Base-by-base conservation (phyloP, 495 filamentous ascomycete species). In the Annulohypoxylon bovei region DNA sequence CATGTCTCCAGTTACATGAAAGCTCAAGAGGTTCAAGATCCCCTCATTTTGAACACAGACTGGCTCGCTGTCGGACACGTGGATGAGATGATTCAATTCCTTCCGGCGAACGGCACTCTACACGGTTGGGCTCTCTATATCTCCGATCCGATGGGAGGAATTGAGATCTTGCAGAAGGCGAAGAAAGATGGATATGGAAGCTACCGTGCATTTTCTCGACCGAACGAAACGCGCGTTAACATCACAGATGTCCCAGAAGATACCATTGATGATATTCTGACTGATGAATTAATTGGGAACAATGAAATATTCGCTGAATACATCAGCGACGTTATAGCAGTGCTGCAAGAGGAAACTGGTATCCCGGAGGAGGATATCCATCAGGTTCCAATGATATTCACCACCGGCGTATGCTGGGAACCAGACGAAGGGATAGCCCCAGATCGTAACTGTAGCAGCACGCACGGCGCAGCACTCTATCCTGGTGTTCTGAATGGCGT, bases 21-120 rank as follows among this genome's bases (percentile, higher is more conserved):
- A 20, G 55, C 55, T 16, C 55, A 59, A 25, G 33, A 42, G 35
- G 25, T 58, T n/a, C 37, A 58, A 23, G 55, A 40, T 5, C 55
- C 55, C 16, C 33, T 58, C 35, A 27, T 58, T 6, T 14, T 58
- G 12, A 33, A 42, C 23, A 27, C 35, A 12, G 55, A 58, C 5
- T 58, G 55, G 55, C 37, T 58, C 18, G 55, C 33, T 25, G 55
- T 58, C 7, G 55, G 33, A n/a, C 55, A 58, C 23, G 55, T 58
- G 4, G 55, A 58, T n/a, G 33, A 58, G 20, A 58, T 58, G 33
- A 18, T 58, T 4, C 55, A 58, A 32, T 42, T 42, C 23, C 35
- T 58, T 12, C 33, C 55, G 1, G 55, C 37, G 1, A 4, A 5
- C 20, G n/a, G 23, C 20, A 44, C 33, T 0, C 23, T 12, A 0